Evolutionary conservation across 345 rosid species (phyloP), one percentile per base, ranked within the genome.

Genomic region (Clarkia xantiana): DNA sequence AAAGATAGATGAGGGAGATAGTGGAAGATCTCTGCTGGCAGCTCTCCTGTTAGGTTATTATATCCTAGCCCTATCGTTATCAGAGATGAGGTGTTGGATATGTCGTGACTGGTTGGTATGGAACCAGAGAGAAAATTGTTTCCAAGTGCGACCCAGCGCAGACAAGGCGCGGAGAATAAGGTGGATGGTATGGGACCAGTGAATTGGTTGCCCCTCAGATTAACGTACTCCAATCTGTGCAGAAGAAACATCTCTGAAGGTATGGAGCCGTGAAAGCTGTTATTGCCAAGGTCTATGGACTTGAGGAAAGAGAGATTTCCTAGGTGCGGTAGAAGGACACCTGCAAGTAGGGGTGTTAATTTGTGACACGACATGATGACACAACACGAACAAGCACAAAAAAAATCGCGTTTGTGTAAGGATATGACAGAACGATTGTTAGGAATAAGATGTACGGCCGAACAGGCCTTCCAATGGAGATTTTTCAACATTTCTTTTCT

Each of bases 251-350:
- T 14, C 39, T 54, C 54, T 5, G 20, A 10, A 1, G 66, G 66
- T 3, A 54, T 22, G n/a, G 22, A 6, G 25, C 60, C 66, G 39
- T 44, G 40, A 17, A 62, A 34, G 15, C 49, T 43, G 60, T 55
- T 55, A 51, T 55, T 49, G 10, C 22, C 18, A 14, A 55, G 36
- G 60, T 18, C 15, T 10, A 62, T 19, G 9, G 2, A 13, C 10
- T 22, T 4, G 6, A 62, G 59, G 55, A 55, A 62, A 6, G 56
- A 47, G 20, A 55, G 55, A 44, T 62, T 62, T n/a, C 60, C 60
- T 4, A 62, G 6, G 1, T 43, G 44, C 8, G 66, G 56, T 2
- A 60, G 45, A 22, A 62, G 44, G 45, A 48, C 44, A 38, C 67
- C 61, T 17, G 15, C 17, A n/a, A n/a, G n/a, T n/a, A n/a, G n/a